phyloP scores from a whole-genome alignment of 2,329 filamentous ascomycete species.

The Trichoderma atroviride region DNA sequence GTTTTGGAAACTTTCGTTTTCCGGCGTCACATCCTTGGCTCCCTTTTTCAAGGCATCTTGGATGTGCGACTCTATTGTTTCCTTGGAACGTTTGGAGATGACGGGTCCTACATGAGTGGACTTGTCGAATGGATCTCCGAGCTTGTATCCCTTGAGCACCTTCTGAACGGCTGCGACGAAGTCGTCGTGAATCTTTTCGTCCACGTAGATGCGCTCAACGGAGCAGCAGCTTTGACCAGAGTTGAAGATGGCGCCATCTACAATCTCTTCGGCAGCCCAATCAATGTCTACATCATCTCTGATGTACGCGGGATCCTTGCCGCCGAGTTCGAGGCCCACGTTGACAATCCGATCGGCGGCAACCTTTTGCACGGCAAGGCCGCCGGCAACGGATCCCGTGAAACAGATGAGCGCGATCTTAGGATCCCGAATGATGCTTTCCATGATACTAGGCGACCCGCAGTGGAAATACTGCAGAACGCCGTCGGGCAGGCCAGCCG shows the following conservation, averaged over 20 bases:
- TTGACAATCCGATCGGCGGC: slow-evolving; percentile 82
- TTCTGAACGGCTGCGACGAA: slow-evolving; percentile 80
- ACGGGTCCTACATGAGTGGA: slow-evolving; percentile 85
- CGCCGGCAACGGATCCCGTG: slow-evolving; percentile 88
- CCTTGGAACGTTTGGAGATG: slow-evolving; percentile 76
- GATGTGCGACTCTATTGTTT: slow-evolving; percentile 76
- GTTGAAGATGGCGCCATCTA: slow-evolving; percentile 96
- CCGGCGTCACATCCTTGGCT: slow-evolving; percentile 80
- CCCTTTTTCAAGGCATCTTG: slow-evolving; percentile 81
- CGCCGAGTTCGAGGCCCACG: slow-evolving; percentile 88
- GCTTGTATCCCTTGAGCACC: slow-evolving; percentile 77
- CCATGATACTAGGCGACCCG: slow-evolving; percentile 75
- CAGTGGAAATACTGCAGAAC: slow-evolving; percentile 93
- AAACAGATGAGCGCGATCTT: slow-evolving; percentile 84
- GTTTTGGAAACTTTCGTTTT: slow-evolving; percentile 74
- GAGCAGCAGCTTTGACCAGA: slow-evolving; percentile 98
- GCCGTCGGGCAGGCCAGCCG: slow-evolving; percentile 79
- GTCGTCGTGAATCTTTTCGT: slow-evolving; percentile 78
- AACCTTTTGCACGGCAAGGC: slow-evolving; percentile 81
- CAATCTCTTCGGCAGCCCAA: slow-evolving; percentile 92
- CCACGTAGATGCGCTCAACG: slow-evolving; percentile 88
- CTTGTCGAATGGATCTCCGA: slow-evolving; percentile 84
- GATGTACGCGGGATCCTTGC: slow-evolving; percentile 93
- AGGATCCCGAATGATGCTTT: slow-evolving; percentile 75
- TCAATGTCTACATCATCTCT: slow-evolving; percentile 81